These are phyloP conservation scores for Colletotrichum theobromicola DNA, from an alignment of 2,329 filamentous ascomycete species.

Conservation along the genomic window DNA sequence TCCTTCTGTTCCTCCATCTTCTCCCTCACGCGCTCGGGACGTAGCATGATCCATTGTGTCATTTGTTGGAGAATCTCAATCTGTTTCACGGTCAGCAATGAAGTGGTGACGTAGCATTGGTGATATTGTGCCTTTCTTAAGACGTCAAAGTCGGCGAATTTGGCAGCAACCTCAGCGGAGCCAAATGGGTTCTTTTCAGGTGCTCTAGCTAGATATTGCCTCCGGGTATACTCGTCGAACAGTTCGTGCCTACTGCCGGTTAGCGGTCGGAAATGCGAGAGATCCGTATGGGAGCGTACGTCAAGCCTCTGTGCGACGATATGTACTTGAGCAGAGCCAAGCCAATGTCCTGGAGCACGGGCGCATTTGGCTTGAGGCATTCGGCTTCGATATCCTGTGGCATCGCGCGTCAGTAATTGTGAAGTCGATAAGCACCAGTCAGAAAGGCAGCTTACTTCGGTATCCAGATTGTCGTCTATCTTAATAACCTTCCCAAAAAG, in stretches of 20 bases:
- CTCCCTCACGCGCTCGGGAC: constrained; percentile 85
- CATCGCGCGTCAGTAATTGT: background rate
- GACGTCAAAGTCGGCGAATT: constrained; percentile 82
- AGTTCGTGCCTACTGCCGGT: constrained; percentile 67
- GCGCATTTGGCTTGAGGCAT: constrained; percentile 81
- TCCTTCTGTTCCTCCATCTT: constrained; percentile 85
- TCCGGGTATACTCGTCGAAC: constrained; percentile 91
- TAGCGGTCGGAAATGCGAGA: background rate
- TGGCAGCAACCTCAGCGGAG: constrained; percentile 71
- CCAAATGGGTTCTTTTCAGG: constrained; percentile 86
- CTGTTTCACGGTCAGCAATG: constrained; percentile 35
- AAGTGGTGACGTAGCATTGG: no score
- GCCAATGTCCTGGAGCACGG: constrained; percentile 79
- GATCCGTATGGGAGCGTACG: constrained; percentile 58
- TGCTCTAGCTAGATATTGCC: constrained; percentile 85
- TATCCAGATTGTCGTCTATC: constrained; percentile 85
- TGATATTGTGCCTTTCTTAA: constrained; percentile 70
- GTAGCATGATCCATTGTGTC: constrained; percentile 86
- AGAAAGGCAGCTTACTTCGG: constrained; percentile 69
- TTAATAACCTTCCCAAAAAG: constrained; percentile 90
- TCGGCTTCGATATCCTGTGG: constrained; percentile 84
- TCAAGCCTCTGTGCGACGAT: constrained; percentile 90
- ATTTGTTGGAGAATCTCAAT: constrained; percentile 85
- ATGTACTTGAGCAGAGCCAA: constrained; percentile 89
- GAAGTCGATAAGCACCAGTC: background rate